Percentiles rank a stretch among this genome's conserved stretches.
Conservation (phyloP, 2,329 filamentous ascomycete species). For the Talaromyces sp. region DNA sequence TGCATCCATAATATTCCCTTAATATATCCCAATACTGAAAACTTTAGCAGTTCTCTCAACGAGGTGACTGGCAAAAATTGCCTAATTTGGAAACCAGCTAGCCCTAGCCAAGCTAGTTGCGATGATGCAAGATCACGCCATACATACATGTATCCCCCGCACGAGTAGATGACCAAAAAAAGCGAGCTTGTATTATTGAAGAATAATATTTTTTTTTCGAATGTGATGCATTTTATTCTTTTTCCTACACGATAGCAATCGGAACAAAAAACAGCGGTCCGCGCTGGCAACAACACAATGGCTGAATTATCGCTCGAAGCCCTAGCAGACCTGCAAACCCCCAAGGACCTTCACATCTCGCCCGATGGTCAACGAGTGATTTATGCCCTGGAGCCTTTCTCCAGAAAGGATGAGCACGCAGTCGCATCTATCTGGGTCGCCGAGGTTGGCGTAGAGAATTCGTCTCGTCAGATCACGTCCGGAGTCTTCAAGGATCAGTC, state of each 20-base stretch:
- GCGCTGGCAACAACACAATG: not conserved
- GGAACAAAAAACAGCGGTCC: not conserved
- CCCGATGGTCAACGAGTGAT: not conserved
- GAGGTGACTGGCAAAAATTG: not conserved
- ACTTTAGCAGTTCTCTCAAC: not conserved
- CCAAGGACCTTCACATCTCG: not conserved
- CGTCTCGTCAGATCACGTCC: not conserved
- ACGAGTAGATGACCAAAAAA: not conserved
- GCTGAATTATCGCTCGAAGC: not conserved
- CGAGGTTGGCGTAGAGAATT: not conserved
- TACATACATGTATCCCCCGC: not conserved
- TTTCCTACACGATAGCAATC: not conserved
- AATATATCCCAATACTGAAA: not conserved
- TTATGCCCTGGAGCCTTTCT: not conserved
- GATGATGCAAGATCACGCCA: constrained; percentile 1
- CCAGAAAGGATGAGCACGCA: not conserved
- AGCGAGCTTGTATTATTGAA: not conserved
- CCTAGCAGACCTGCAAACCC: not conserved
- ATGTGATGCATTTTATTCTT: not conserved
- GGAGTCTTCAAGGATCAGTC: not conserved
- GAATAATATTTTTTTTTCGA: not conserved
- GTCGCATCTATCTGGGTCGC: not conserved
- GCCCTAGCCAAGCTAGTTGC: not conserved
- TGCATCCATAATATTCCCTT: not conserved
- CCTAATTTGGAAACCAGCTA: not conserved